Evolutionary conservation across 768 basidiomycete genomes (phyloP), one percentile per base, ranked within the genome.

Genomic region (Cantharellus anzutake): DNA sequence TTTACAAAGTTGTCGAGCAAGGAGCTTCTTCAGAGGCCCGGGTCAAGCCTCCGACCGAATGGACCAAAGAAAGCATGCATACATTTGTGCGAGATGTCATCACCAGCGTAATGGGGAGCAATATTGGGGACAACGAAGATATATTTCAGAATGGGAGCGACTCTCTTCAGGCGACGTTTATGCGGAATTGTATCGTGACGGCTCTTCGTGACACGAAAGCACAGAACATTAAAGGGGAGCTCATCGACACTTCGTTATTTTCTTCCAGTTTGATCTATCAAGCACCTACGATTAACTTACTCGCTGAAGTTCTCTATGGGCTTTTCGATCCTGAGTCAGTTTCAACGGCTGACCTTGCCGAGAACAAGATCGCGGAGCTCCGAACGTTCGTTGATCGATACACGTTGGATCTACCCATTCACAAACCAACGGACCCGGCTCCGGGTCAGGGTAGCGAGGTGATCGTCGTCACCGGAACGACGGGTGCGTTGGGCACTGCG

Each of bases 111-210:
- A 56, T 76, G 63, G 44, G 34, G 3, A 41, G 7, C 2, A 42
- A 58, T 0, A 55, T 72, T 7, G 55, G 57, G 3, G 73, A 75
- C 59, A 60, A 63, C 1, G 72, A 70, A 20, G 73, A 75, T 58
- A 58, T 76, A 37, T 74, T 75, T 62, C 68, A 70, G 53, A 59
- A 68, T 42, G 74, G 74, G 2, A 73, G 73, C 56, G 73, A 75
- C 34, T 61, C 76, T 59, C 55, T 75, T 3, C 69, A 72, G 62
- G 71, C 71, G 20, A 74, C 72, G 0, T 72, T 70, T 65, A 73
- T 75, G 38, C 71, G 73, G 2, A 71, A 73, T 56, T 66, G 69
- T 20, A 63, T 77, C 20, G 62, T 75, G 5, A 29, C 20, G 20
- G 20, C 20, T 29, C 20, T 29, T 29, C 20, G 20, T 29, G 20